These are phyloP conservation scores for Apiospora malaysiana DNA, from an alignment of 2,329 filamentous ascomycete species.

Conservation along the genomic window DNA sequence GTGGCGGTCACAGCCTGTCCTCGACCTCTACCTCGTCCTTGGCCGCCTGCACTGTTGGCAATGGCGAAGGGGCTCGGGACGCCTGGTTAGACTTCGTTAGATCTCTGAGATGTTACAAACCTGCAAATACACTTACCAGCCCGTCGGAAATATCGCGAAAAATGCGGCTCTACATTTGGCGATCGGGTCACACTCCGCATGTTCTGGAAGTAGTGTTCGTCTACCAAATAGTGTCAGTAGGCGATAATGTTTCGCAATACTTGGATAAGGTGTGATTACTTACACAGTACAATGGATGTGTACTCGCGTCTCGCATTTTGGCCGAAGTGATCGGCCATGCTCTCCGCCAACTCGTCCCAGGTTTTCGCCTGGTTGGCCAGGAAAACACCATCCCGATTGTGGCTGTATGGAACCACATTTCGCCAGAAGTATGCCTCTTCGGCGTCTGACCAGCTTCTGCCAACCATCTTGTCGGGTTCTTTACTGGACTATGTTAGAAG, in stretches of 20 bases:
- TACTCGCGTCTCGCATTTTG: slow-evolving; percentile 45
- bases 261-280: slow-evolving; percentile 30
- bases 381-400: slow-evolving; percentile 38
- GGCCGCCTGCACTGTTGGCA: not conserved
- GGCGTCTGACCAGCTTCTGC: slow-evolving; percentile 53
- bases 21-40: not conserved
- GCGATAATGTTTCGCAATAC: not conserved
- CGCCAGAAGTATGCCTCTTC: slow-evolving; percentile 60
- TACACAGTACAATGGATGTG: slow-evolving; percentile 47
- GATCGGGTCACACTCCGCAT: slow-evolving; percentile 44
- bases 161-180: slow-evolving; percentile 43
- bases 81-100: not conserved
- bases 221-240: slow-evolving; percentile 32
- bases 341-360: slow-evolving; percentile 45
- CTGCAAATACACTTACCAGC: slow-evolving; percentile 29
- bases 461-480: slow-evolving; percentile 48
- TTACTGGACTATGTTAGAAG: no score
- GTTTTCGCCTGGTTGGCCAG: slow-evolving; percentile 33
- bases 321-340: slow-evolving; percentile 47
- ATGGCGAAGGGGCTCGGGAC: not conserved
- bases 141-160: slow-evolving; percentile 39
- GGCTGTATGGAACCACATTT: slow-evolving; percentile 44
- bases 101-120: not conserved
- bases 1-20: not conserved
- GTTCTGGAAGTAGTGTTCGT: slow-evolving; percentile 54